These are phyloP conservation scores for Malassezia arunalokei DNA, from an alignment of 1,284 basidiomycete genomes.

Conservation along the genomic window DNA sequence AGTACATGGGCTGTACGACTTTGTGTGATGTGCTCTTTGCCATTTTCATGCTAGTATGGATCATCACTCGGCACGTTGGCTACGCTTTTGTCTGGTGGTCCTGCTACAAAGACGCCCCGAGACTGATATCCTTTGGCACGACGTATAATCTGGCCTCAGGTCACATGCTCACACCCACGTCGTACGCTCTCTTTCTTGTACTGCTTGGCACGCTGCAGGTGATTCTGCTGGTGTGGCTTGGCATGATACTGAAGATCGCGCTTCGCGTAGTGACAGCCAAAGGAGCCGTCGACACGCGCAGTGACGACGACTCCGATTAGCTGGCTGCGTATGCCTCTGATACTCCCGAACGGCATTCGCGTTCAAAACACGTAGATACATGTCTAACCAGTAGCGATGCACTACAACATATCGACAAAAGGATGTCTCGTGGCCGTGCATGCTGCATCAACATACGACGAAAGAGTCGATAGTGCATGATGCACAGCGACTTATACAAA, in stretches of 20 bases:
- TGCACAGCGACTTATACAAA: background rate
- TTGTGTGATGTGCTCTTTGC: slow-evolving; percentile 67
- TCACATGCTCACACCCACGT: slow-evolving; percentile 3
- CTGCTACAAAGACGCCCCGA: slow-evolving; percentile 21
- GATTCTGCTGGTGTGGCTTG: slow-evolving; percentile 71
- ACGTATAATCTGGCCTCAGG: slow-evolving; percentile 12
- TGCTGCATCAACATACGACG: no score
- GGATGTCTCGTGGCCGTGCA: no score
- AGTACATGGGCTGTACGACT: slow-evolving; percentile 62
- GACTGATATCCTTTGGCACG: slow-evolving; percentile 14
- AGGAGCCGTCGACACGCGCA: slow-evolving; percentile 60
- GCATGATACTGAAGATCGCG: slow-evolving; percentile 68
- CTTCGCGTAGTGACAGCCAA: slow-evolving; percentile 64
- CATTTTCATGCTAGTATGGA: slow-evolving; percentile 50
- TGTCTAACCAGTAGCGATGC: no score
- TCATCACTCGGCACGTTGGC: slow-evolving; percentile 34
- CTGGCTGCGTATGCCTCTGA: background rate
- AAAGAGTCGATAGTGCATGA: no score
- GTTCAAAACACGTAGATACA: no score
- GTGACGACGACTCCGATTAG: slow-evolving; percentile 20
- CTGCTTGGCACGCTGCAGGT: slow-evolving; percentile 49
- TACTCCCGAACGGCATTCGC: no score
- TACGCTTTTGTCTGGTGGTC: slow-evolving; percentile 29
- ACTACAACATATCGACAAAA: no score
- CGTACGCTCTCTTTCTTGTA: slow-evolving; percentile 17